phyloP scores from a whole-genome alignment of 306 rosid species.

The Cyamopsis tetragonoloba region DNA sequence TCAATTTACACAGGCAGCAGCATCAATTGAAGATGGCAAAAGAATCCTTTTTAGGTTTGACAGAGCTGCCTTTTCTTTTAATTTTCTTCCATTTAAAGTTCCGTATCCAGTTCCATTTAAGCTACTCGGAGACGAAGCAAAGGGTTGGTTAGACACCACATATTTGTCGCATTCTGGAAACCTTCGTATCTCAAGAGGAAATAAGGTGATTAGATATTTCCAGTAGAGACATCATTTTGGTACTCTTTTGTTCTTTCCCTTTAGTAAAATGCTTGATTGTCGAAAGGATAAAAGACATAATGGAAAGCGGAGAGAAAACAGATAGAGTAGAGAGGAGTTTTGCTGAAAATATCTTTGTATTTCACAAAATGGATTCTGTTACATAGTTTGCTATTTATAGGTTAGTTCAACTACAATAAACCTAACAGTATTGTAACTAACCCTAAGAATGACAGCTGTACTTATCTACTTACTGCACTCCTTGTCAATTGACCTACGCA shows the following conservation, averaged over 20 bases:
- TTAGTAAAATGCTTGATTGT: neutral
- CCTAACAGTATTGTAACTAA: too few relatives aligned
- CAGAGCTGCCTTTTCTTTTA: conserved; percentile 86
- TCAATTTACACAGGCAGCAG: conserved; percentile 60
- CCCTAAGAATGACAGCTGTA: too few relatives aligned
- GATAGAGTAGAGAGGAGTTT: too few relatives aligned
- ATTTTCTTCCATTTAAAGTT: conserved; percentile 87
- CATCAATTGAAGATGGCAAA: conserved; percentile 79
- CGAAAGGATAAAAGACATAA: too few relatives aligned
- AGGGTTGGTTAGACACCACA: conserved; percentile 97
- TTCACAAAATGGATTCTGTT: too few relatives aligned
- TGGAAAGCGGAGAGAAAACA: too few relatives aligned
- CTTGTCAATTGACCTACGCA: too few relatives aligned
- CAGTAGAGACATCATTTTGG: neutral
- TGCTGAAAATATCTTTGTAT: too few relatives aligned
- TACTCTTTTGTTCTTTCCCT: conserved; percentile 14
- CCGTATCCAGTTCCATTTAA: conserved; percentile 98
- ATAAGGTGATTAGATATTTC: conserved; percentile 61
- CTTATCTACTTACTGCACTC: too few relatives aligned
- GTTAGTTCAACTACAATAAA: too few relatives aligned
- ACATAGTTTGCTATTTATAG: too few relatives aligned
- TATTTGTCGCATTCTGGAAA: conserved; percentile 81
- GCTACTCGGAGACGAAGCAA: conserved; percentile 95
- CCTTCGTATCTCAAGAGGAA: conserved; percentile 95
- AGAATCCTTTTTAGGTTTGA: conserved; percentile 85